Base-by-base conservation (phyloP, 2,329 filamentous ascomycete species). In the Scedosporium dehoogii region DNA sequence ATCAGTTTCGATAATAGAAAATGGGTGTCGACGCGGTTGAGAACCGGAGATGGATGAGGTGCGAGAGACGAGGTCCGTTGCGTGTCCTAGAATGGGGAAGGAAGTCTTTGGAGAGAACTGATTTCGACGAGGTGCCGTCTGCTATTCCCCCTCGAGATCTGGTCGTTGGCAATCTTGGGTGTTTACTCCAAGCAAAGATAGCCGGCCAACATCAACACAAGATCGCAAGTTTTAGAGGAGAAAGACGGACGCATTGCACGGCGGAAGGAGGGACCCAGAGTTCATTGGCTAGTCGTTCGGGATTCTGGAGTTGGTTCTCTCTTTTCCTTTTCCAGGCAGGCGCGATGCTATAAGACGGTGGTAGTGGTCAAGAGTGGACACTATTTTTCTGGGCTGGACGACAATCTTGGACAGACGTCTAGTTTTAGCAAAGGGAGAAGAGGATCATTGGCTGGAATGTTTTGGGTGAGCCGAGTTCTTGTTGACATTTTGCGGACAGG, bases 191-290 rank as follows among this genome's bases (percentile, higher is more conserved):
- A 51, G 51, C 27, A 29, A 41, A 23, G 48, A 25, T 62, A 53
- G 51, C 57, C 51, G 53, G 9, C 51, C n/a, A 48, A 56, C 33
- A 38, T 62, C 60, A 58, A 62, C 48, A 62, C 33, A 62, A 21
- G 33, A 62, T 53, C 38, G 60, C 60, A 38, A 44, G 33, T 10
- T 41, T 46, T 61, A 48, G 12, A 42, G 46, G 46, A 29, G 60
- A 61, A 61, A 48, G 59, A 14, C 51, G 51, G 56, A 58, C 44
- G 60, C 60, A 62, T 62, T 48, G 60, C 60, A 62, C 48, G 51
- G 44, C 48, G 51, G 44, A 41, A 42, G 7, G 21, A 48, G 33
- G 33, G 33, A 38, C 33, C 33, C 33, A 38, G 33, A 38, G 33
- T 38, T 38, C 33, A 38, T 38, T 38, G 33, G 33, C 33, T 48